phyloP scores from a whole-genome alignment of 805 yeast genomes.

The Wickerhamiella sergipiensis region DNA sequence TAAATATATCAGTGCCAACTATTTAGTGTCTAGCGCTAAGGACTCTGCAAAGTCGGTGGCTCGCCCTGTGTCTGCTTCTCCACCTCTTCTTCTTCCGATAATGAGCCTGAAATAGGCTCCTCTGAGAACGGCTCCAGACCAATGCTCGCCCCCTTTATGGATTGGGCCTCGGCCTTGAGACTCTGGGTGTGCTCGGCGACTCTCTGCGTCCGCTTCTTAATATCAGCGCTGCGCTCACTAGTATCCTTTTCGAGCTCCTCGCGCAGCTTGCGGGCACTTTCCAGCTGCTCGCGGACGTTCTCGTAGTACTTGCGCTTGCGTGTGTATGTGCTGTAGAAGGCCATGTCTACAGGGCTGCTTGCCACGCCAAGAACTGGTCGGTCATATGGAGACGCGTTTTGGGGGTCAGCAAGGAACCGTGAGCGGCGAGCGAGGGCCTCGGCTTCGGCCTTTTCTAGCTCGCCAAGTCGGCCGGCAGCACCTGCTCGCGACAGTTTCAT shows the following conservation, averaged over 20 bases:
- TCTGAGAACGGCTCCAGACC: too few species aligned
- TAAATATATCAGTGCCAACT: too few species aligned
- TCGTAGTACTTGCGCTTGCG: not conserved
- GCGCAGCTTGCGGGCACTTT: slow-evolving; percentile 67
- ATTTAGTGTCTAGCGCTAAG: too few species aligned
- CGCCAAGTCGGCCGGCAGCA: too few species aligned
- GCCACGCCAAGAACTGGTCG: not conserved
- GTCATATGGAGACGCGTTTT: not conserved
- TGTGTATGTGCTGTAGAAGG: not conserved
- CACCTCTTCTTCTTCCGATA: too few species aligned
- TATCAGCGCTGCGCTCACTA: not conserved
- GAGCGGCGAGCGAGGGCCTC: not conserved
- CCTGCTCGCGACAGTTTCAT: too few species aligned
- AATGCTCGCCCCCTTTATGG: too few species aligned
- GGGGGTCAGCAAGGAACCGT: not conserved
- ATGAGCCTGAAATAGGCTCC: too few species aligned
- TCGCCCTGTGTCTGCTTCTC: too few species aligned
- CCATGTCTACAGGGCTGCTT: not conserved
- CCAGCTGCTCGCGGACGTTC: slow-evolving; percentile 5
- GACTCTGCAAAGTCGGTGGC: too few species aligned
- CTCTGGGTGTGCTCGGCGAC: not conserved
- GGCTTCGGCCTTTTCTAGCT: not conserved
- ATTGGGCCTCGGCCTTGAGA: not conserved
- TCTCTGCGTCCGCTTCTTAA: not conserved
- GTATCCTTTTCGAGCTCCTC: slow-evolving; percentile 41